Evolutionary conservation across 176 grass and related monocot genomes (phyloP), one percentile per base, ranked within the genome.

Genomic region (Eremochloa ophiuroides): DNA sequence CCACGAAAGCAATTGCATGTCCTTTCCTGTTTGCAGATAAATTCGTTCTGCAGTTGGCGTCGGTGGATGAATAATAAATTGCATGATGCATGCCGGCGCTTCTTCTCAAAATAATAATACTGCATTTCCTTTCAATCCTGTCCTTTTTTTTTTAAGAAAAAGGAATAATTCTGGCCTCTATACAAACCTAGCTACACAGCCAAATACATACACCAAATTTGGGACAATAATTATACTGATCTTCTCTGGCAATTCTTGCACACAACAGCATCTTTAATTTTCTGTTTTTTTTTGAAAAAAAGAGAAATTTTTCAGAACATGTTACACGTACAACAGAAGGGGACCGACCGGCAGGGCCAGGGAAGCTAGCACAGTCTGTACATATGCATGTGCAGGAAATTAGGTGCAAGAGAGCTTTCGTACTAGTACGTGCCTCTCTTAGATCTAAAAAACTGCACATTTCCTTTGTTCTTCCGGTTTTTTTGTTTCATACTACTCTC

Each of bases 321-420:
- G 48, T 53, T 5, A 1, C 1, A 46, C 43, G 12, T 15, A 60
- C n/a, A 27, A 27, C n/a, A 27, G n/a, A 27, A 26, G 23, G 56
- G 56, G n/a, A 1, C 3, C n/a, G 23, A 9, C 8, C 8, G 55
- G 22, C 4, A 27, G 56, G 25, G 23, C n/a, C n/a, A n/a, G n/a
- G n/a, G n/a, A 26, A 27, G 55, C 22, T n/a, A 28, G 12, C 25
- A 14, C 4, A 29, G 58, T 61, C 25, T 10, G 9, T n/a, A n/a
- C 0, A 58, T 51, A 7, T 22, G 8, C 35, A 17, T 2, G 46
- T 34, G 62, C 63, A 62, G 50, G 51, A 20, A 46, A 78, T 77
- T 78, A 62, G 82, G 74, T 48, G 74, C 64, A 62, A 10, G 64
- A 70, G 50, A 47, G 65, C 82, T 69, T 60, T 77, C 73, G 27